Evolutionary conservation across 192 early-diverging fungal species (phyloP).

Genomic region (Gryganskiella cystojenkinii): DNA sequence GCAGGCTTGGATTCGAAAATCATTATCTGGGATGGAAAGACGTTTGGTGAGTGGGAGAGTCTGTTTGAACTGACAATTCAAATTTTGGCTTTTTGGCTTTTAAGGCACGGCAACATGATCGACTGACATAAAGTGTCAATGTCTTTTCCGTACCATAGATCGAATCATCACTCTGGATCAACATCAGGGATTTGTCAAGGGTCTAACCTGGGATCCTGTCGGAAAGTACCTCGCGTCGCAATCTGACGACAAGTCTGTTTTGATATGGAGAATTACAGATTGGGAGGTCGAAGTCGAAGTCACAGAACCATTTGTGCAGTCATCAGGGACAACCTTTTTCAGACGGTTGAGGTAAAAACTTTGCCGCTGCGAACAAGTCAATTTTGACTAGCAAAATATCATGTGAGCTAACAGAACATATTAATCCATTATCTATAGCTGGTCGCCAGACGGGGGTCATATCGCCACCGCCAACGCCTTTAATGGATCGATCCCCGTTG

Average conservation of each 20-base stretch:
- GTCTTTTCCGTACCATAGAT: conserved; percentile 46
- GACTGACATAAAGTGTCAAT: neutral
- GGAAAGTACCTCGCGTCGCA: conserved; percentile 94
- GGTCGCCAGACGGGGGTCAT: conserved; percentile 97
- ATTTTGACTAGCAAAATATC: neutral
- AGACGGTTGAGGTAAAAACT: conserved; percentile 83
- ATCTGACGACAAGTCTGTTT: conserved; percentile 90
- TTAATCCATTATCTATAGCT: conserved; percentile 62
- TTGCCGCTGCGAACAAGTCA: neutral
- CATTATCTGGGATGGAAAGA: conserved; percentile 86
- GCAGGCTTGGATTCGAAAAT: conserved; percentile 88
- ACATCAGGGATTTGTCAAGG: conserved; percentile 95
- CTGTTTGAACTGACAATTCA: neutral
- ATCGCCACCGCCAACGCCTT: conserved; percentile 92
- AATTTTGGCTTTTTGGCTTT: too few relatives aligned
- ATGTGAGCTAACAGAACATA: neutral
- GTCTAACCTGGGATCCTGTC: conserved; percentile 95
- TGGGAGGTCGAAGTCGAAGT: conserved; percentile 87
- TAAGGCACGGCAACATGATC: too few relatives aligned
- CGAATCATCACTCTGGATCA: conserved; percentile 70
- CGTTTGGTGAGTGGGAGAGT: conserved; percentile 70
- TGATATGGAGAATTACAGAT: conserved; percentile 88
- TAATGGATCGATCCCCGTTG: conserved; percentile 79
- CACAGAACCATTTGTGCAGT: conserved; percentile 74
- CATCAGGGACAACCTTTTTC: conserved; percentile 91